These are phyloP conservation scores for Helicocarpus griseus DNA, from an alignment of 2,329 filamentous ascomycete genomes.

Conservation along the genomic window DNA sequence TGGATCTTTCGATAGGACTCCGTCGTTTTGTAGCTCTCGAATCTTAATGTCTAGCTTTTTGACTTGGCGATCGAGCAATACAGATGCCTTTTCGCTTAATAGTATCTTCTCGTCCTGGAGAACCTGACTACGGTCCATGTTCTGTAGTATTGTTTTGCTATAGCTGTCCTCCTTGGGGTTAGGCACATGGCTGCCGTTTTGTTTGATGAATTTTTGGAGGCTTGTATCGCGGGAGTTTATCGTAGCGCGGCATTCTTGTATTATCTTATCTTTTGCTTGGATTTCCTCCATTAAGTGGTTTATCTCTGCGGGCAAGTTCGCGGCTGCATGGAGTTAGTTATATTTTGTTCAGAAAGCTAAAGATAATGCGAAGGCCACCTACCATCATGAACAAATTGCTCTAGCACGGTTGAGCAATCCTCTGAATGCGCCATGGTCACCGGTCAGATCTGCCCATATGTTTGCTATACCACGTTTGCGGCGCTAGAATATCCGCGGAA, in stretches of 20 bases:
- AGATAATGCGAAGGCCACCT: conserved; percentile 12
- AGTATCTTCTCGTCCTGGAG: conserved; percentile 55
- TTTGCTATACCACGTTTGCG: not conserved
- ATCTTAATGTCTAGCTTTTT: conserved; percentile 55
- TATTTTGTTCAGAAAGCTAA: too few relatives aligned
- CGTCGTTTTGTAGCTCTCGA: conserved; percentile 48
- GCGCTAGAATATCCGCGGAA: not conserved
- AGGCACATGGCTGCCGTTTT: conserved; percentile 50
- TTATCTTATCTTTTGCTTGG: conserved; percentile 53
- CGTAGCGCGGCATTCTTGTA: conserved; percentile 46
- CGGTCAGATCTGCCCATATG: not conserved
- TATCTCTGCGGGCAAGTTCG: conserved; percentile 55
- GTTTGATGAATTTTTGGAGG: conserved; percentile 57
- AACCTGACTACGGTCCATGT: conserved; percentile 47
- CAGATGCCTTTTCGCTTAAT: conserved; percentile 50
- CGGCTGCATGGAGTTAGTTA: conserved; percentile 22
- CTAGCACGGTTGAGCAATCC: conserved; percentile 54
- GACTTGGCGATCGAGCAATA: conserved; percentile 53
- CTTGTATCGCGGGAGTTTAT: conserved; percentile 51
- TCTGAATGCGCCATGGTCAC: conserved; percentile 41
- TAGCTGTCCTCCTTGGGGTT: conserved; percentile 57
- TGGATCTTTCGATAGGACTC: conserved; percentile 49
- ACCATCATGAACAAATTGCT: conserved; percentile 59
- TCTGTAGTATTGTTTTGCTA: conserved; percentile 46
- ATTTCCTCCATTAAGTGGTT: conserved; percentile 58